Percentiles rank a stretch among this genome's conserved stretches.
These are phyloP conservation scores for Exophiala alcalophila DNA, from an alignment of 2,329 filamentous ascomycete genomes.

Conservation along the genomic window DNA sequence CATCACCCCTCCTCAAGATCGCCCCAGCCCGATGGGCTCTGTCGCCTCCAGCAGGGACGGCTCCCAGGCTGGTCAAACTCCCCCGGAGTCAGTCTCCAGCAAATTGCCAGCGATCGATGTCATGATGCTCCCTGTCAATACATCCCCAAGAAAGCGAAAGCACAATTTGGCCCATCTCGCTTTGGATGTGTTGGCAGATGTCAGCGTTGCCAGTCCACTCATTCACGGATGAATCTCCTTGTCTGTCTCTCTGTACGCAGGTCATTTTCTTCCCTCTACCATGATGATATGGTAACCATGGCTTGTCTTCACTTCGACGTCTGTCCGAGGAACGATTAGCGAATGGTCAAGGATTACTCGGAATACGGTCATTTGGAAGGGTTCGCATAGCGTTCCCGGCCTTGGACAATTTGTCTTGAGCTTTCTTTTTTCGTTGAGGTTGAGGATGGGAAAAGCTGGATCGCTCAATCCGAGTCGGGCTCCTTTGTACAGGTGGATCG, in stretches of 20 bases:
- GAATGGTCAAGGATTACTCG: not conserved
- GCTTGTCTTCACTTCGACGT: conserved; percentile 60
- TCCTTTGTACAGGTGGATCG: conserved; percentile 19
- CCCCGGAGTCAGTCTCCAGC: conserved; percentile 11
- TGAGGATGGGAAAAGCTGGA: conserved; percentile 8
- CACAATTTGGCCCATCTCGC: conserved; percentile 25
- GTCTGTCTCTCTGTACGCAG: conserved; percentile 4
- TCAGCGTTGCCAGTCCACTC: conserved; percentile 27
- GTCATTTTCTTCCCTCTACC: conserved; percentile 62
- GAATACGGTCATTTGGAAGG: conserved; percentile 14
- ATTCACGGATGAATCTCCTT: conserved; percentile 19
- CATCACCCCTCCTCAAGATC: conserved; percentile 20
- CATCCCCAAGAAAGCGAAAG: conserved; percentile 28
- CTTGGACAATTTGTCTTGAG: too few species aligned
- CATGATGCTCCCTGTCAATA: conserved; percentile 20
- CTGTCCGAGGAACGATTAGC: conserved; percentile 31
- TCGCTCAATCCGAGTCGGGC: conserved; percentile 11
- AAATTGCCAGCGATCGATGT: conserved; percentile 17
- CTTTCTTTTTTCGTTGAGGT: not conserved
- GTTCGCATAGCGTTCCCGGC: conserved; percentile 1
- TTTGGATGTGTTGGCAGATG: conserved; percentile 30
- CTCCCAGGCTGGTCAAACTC: conserved; percentile 10
- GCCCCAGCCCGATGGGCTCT: conserved; percentile 21
- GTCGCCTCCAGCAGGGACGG: conserved; percentile 15
- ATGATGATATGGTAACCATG: conserved; percentile 68